A percentile compares a stretch with the other conserved stretches of the same genome.
These are phyloP conservation scores for Neurospora sp. DNA, from an alignment of 495 filamentous ascomycete species.

Conservation along the genomic window DNA sequence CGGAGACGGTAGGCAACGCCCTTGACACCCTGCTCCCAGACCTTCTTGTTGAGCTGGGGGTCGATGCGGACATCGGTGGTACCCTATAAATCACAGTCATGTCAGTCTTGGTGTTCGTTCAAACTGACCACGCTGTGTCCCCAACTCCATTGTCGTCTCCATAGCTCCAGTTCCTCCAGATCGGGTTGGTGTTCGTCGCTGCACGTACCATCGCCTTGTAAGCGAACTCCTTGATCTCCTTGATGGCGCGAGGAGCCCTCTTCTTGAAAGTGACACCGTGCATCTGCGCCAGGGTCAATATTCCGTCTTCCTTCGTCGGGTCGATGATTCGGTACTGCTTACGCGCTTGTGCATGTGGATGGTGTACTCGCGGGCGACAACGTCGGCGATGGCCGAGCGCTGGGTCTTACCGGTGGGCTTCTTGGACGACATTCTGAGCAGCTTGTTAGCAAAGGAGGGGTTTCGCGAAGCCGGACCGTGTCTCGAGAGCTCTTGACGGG, in stretches of 20 bases:
- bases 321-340: constrained; percentile 36
- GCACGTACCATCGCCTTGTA: constrained; percentile 83
- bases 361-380: constrained; percentile 98
- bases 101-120: background rate
- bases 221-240: constrained; percentile 95
- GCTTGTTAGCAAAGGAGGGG: background rate
- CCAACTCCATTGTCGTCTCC: background rate
- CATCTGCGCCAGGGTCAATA: constrained; percentile 43
- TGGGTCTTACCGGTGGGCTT: constrained; percentile 60
- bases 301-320: background rate
- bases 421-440: constrained; percentile 56
- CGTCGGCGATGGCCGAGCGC: constrained; percentile 93
- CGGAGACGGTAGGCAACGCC: constrained; percentile 94
- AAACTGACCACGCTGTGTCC: background rate
- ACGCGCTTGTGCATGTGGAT: constrained; percentile 99
- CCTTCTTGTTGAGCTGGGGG: constrained; percentile 99
- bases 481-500: background rate
- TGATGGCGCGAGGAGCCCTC: constrained; percentile 94
- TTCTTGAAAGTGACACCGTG: constrained; percentile 99
- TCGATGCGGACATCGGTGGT: constrained; percentile 96
- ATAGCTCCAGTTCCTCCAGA: background rate
- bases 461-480: background rate
- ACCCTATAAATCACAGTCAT: constrained; percentile 50
- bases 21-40: constrained; percentile 99
- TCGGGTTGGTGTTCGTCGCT: constrained; percentile 7